phyloP scores from a whole-genome alignment of 306 rosid genomes.

The Citrullus mucosospermus region DNA sequence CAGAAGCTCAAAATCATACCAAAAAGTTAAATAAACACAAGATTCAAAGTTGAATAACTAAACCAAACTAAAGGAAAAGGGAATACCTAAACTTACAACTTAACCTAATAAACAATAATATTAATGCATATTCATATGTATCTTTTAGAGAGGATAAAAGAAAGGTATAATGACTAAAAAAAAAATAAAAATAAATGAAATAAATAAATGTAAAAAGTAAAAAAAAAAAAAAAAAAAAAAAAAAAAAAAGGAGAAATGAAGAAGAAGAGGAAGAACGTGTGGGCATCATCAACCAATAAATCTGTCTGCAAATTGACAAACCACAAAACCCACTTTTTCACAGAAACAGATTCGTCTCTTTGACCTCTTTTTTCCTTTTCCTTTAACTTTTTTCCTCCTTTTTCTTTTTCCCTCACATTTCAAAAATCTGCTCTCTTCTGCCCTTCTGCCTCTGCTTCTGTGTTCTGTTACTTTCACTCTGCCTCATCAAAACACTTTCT shows the following conservation, averaged over 20 bases:
- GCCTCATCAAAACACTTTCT: neutral
- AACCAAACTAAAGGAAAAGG: too few relatives aligned
- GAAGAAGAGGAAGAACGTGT: slow-evolving; percentile 44
- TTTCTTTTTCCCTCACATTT: neutral
- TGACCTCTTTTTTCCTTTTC: neutral
- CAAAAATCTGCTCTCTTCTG: neutral
- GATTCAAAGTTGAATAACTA: neutral
- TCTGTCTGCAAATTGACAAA: slow-evolving; percentile 13
- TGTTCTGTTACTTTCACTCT: neutral
- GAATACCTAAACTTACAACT: neutral
- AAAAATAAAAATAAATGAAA: neutral
- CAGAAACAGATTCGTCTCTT: slow-evolving; percentile 6
- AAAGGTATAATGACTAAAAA: neutral
- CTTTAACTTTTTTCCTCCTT: neutral
- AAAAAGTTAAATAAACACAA: too few relatives aligned
- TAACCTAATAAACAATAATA: neutral
- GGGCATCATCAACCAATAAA: slow-evolving; percentile 71
- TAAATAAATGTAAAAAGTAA: neutral
- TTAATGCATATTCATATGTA: neutral
- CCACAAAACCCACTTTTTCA: slow-evolving; percentile 6
- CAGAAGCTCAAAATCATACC: neutral
- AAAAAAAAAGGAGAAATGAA: slow-evolving; percentile 15
- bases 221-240: slow-evolving; percentile 19
- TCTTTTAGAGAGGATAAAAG: neutral
- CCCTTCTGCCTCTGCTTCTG: neutral